Percentiles rank a stretch among this genome's conserved stretches.
These are phyloP conservation scores for Trichoderma oligosporum DNA, from an alignment of 2,329 filamentous ascomycete genomes.

Conservation along the genomic window DNA sequence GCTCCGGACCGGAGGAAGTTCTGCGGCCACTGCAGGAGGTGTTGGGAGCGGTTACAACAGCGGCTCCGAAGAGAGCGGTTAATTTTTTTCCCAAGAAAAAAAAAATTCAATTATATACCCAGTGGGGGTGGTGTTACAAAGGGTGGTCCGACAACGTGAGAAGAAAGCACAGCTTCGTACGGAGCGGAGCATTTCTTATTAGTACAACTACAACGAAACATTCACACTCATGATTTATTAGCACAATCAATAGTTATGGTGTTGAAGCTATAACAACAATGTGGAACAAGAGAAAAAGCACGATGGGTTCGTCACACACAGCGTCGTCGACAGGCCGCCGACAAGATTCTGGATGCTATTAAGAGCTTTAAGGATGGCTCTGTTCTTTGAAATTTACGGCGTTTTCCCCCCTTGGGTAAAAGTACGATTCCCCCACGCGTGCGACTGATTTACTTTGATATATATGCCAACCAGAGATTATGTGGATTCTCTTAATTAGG, in stretches of 20 bases:
- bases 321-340: not conserved
- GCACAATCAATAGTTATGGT: not conserved
- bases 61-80: slow-evolving; percentile 30
- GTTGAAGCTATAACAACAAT: not conserved
- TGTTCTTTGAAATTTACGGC: too few relatives aligned
- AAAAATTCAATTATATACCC: not conserved
- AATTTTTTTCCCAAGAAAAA: not conserved
- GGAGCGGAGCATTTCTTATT: not conserved
- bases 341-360: too few relatives aligned
- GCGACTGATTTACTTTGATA: not conserved
- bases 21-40: slow-evolving; percentile 40
- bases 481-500: too few relatives aligned
- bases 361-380: too few relatives aligned
- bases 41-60: slow-evolving; percentile 38
- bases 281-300: not conserved
- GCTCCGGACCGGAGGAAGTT: slow-evolving; percentile 33
- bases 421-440: not conserved
- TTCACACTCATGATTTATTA: not conserved
- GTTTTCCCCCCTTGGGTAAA: not conserved
- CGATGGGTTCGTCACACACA: not conserved
- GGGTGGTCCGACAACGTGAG: too few relatives aligned
- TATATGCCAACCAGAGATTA: not conserved
- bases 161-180: not conserved
- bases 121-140: not conserved
- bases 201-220: not conserved